phyloP scores from a whole-genome alignment of 2,329 filamentous ascomycete genomes.

The Xylariomycetidae sp. region DNA sequence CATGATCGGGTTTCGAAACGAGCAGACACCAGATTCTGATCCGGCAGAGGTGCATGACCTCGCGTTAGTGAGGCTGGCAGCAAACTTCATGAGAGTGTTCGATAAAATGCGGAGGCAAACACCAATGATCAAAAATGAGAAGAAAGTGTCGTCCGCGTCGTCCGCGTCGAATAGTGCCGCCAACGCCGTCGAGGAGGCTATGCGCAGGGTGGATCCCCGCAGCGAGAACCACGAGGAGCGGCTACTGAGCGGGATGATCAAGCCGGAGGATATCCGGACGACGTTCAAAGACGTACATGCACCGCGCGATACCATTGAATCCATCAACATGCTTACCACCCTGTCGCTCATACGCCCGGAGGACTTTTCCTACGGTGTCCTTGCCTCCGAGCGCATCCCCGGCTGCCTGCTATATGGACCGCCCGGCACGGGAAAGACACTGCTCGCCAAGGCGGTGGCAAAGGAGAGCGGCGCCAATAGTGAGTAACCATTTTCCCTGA shows the following conservation, averaged over 20 bases:
- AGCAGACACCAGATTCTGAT: constrained; percentile 11
- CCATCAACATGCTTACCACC: constrained; percentile 82
- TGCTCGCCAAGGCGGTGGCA: constrained; percentile 63
- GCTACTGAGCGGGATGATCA: constrained; percentile 73
- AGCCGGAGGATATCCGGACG: constrained; percentile 74
- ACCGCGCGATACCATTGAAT: constrained; percentile 73
- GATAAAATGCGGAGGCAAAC: no score
- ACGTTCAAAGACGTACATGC: constrained; percentile 86
- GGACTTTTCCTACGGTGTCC: constrained; percentile 91
- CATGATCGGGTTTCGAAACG: constrained; percentile 18
- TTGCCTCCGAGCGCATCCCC: constrained; percentile 85
- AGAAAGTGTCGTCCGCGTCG: no score
- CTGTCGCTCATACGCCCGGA: constrained; percentile 83
- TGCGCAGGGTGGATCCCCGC: constrained; percentile 23
- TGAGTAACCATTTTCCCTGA: no score
- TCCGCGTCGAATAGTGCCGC: no score
- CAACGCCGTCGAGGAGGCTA: no score
- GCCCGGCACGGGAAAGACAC: constrained; percentile 71
- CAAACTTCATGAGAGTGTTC: constrained; percentile 4
- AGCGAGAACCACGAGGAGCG: constrained; percentile 76
- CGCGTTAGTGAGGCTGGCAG: constrained; percentile 18
- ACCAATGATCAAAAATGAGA: no score
- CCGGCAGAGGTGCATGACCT: constrained; percentile 7
- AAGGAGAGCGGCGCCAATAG: constrained; percentile 63
- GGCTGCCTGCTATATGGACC: constrained; percentile 85